Conservation (phyloP, 2,329 filamentous ascomycete genomes). For the Penicillium sp. region DNA sequence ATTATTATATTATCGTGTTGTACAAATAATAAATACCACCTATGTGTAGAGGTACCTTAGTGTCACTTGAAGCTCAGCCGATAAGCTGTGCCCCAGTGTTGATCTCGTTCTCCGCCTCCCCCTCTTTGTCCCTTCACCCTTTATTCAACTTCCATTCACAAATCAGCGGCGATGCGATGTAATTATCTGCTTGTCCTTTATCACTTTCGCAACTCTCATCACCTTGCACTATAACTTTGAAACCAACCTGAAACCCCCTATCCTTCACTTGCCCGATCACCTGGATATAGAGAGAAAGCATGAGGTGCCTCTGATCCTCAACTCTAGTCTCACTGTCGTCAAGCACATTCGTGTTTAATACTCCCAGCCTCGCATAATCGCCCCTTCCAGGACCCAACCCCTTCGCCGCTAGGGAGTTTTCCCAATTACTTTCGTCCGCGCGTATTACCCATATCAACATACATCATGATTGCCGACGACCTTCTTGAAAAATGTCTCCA, state of each 20-base stretch:
- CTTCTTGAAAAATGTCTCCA: constrained; percentile 89
- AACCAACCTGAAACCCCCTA: neutral
- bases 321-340: too few relatives aligned
- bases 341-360: too few relatives aligned
- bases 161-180: constrained; percentile 35
- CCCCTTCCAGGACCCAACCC: too few relatives aligned
- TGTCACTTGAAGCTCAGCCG: constrained; percentile 7
- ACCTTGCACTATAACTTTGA: neutral
- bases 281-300: too few relatives aligned
- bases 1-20: neutral
- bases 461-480: constrained; percentile 84
- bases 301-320: too few relatives aligned
- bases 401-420: constrained; percentile 9
- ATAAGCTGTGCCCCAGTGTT: constrained; percentile 17
- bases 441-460: constrained; percentile 12
- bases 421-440: constrained; percentile 8
- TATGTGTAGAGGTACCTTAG: neutral
- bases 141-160: constrained; percentile 6
- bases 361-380: too few relatives aligned
- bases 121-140: constrained; percentile 19
- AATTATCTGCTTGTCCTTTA: constrained; percentile 24
- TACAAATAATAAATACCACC: neutral
- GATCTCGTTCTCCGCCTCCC: constrained; percentile 20
- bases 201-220: constrained; percentile 12
- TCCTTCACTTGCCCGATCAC: too few relatives aligned